Conservation (phyloP, 2,329 filamentous ascomycete species). For the Cladosporium sp. region DNA sequence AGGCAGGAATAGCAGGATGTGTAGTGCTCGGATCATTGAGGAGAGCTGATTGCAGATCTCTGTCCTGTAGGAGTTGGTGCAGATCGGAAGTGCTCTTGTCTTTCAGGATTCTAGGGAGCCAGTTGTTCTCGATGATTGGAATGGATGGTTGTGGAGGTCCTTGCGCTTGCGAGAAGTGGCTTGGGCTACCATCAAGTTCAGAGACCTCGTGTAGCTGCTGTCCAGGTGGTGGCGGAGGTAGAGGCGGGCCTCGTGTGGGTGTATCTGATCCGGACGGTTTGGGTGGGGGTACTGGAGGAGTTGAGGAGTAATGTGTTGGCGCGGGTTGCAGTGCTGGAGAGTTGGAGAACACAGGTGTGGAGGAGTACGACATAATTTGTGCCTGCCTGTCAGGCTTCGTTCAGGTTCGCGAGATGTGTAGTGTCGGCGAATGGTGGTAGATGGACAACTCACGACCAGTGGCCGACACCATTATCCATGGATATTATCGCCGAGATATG, state of each 20-base stretch:
- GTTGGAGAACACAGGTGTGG: constrained; percentile 4
- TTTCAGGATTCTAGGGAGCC: constrained; percentile 74
- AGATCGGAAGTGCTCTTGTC: constrained; percentile 86
- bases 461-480: background rate
- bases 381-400: background rate
- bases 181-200: constrained; percentile 30
- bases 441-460: background rate
- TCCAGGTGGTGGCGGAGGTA: constrained; percentile 45
- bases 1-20: constrained; percentile 70
- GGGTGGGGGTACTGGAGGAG: constrained; percentile 51
- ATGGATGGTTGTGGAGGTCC: constrained; percentile 23
- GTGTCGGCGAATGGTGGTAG: background rate
- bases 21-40: constrained; percentile 65
- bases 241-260: constrained; percentile 46
- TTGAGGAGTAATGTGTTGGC: constrained; percentile 43
- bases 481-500: constrained; percentile 4
- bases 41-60: constrained; percentile 70
- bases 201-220: constrained; percentile 31
- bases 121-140: constrained; percentile 56
- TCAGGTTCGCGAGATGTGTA: background rate
- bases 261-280: constrained; percentile 44
- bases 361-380: constrained; percentile 12
- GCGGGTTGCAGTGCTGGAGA: constrained; percentile 22
- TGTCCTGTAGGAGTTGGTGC: constrained; percentile 64
- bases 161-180: constrained; percentile 21